Percentiles rank a stretch among this genome's conserved stretches.
These are phyloP conservation scores for Synchytrium microbalum DNA, from an alignment of 371 early-diverging fungal genomes.

Conservation along the genomic window DNA sequence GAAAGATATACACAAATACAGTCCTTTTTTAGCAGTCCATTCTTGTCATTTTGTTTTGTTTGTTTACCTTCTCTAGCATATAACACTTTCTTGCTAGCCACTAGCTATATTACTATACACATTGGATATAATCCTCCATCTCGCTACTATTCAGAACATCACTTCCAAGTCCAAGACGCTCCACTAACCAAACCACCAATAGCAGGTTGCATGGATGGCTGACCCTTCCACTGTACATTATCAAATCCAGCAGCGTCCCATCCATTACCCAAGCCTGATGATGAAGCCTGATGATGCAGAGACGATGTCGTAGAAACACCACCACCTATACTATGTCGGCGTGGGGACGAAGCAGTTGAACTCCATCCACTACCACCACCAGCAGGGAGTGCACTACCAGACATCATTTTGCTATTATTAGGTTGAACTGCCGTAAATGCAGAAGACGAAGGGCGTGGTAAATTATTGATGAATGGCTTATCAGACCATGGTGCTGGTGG, in stretches of 20 bases:
- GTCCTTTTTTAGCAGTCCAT: too few relatives aligned
- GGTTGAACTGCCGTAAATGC: background rate
- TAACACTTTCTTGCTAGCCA: too few relatives aligned
- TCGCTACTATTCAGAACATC: too few relatives aligned
- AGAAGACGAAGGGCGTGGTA: background rate
- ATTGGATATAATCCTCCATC: too few relatives aligned
- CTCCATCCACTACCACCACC: background rate
- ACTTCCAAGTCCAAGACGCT: background rate
- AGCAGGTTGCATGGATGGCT: background rate
- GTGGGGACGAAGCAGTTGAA: background rate
- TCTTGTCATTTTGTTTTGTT: too few relatives aligned
- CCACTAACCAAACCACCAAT: background rate
- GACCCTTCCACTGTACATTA: background rate
- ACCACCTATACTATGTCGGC: background rate
- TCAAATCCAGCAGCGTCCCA: background rate
- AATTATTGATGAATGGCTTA: background rate
- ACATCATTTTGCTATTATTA: background rate
- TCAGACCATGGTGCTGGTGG: background rate
- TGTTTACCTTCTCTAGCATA: too few relatives aligned
- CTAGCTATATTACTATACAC: too few relatives aligned
- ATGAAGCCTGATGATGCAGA: too few relatives aligned
- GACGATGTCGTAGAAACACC: too few relatives aligned
- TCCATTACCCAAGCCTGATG: background rate
- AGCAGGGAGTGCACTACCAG: too few relatives aligned
- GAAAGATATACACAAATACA: too few relatives aligned